Base-by-base conservation (phyloP, 1,139 yeast genomes). In the Taphrina pruni region DNA sequence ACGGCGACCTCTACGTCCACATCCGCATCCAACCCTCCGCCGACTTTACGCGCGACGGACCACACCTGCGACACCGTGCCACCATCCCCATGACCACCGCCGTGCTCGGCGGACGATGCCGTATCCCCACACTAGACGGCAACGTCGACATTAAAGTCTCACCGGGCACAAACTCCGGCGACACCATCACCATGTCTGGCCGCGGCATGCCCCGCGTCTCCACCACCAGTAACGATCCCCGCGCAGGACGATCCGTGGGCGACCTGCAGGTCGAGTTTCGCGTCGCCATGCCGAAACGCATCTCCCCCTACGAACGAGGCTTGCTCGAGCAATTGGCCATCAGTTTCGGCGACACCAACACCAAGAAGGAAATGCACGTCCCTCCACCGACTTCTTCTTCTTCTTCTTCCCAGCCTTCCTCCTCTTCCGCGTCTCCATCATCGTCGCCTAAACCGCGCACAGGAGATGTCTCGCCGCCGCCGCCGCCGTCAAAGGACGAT, bases 301-400 rank as follows among this genome's bases (percentile, higher is more conserved):
- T 66, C 26, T 50, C 68, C n/a, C 67, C 71, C 14, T 87, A 73
- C 84, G 87, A 70, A 94, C 98, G 3, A 85, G 85, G 70, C n/a
- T 81, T 94, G 70, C 83, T 95, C 75, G 99, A 95, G 78, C 97
- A 97, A 0, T 83, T 94, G 72, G 99, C 99, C 0, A 97, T 91
- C 76, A 88, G 96, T 2, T 85, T 89, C 69, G 87, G 89, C 71
- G 99, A 94, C 77, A 82, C 82, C 60, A 84, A 83, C 41, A 98
- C 99, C 2, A 89, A 85, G 21, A 56, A 69, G 56, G 66, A 71
- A 9, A 54, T 21, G 20, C 41, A 43, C 6, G 45, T 41, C 11
- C 55, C 67, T 6, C 35, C 56, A 4, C 32, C 56, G n/a, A 2
- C 32, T 2, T 26, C 32, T 4, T 26, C 32, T 26, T 26, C 32